phyloP scores from a whole-genome alignment of 2,329 filamentous ascomycete genomes.

The Myotisia sp. region DNA sequence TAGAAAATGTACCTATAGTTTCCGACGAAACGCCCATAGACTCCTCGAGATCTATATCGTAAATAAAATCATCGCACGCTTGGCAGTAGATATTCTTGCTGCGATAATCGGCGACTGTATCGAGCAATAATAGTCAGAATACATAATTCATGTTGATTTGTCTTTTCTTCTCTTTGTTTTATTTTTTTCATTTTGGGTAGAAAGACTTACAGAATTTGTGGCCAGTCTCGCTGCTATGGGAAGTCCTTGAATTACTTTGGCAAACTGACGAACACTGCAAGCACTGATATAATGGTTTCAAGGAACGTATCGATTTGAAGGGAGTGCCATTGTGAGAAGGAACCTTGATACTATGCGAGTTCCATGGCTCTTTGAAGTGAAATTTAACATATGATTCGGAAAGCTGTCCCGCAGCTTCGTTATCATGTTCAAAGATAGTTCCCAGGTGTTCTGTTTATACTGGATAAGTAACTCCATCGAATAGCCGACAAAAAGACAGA shows the following conservation, averaged over 20 bases:
- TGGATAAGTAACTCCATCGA: not conserved
- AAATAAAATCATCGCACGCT: constrained; percentile 28
- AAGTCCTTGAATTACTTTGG: constrained; percentile 19
- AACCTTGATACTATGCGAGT: constrained; percentile 15
- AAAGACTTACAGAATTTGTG: constrained; percentile 28
- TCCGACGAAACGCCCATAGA: constrained; percentile 15
- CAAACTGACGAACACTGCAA: constrained; percentile 24
- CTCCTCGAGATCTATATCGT: constrained; percentile 28
- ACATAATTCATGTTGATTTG: not conserved
- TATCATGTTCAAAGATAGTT: constrained; percentile 20
- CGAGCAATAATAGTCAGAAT: constrained; percentile 8
- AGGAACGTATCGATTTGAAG: constrained; percentile 16
- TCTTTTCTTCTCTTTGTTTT: no score
- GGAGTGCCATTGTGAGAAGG: constrained; percentile 13
- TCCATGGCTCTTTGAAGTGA: constrained; percentile 19
- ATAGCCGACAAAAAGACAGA: not conserved
- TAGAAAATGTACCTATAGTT: constrained; percentile 2
- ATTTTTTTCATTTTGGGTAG: not conserved
- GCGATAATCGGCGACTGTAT: constrained; percentile 28
- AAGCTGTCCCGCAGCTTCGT: constrained; percentile 23
- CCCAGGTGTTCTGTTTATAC: constrained; percentile 26
- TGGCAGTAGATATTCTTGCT: constrained; percentile 28
- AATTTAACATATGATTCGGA: constrained; percentile 22
- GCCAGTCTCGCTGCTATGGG: constrained; percentile 25
- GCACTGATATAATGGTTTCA: constrained; percentile 29